Evolutionary conservation across 306 rosid species (phyloP), one percentile per base, ranked within the genome.

Genomic region (Prunus salicina): DNA sequence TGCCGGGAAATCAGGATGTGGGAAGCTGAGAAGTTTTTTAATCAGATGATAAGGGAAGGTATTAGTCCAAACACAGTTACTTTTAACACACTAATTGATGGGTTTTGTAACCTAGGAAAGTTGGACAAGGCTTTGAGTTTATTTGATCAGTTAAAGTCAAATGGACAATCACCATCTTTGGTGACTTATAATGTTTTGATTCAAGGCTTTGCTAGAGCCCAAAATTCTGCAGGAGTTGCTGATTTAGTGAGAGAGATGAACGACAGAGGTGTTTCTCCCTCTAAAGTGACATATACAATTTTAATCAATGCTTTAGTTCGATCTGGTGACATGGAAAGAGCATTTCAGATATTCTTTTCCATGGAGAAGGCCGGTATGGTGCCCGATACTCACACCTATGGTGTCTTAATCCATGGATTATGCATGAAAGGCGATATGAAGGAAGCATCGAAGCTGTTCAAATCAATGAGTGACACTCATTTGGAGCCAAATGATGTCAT

Each of bases 201-300:
- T 67, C 83, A 79, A 28, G 97, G 96, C 8, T 87, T 82, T 56
- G 81, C 88, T 1, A 84, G 71, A 82, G 76, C 73, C 64, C 85
- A 82, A 57, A 82, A 93, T 85, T 76, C 89, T 45, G 76, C 41
- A 2, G 81, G 64, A 68, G 88, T 88, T 73, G 80, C 82, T 46
- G 78, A 83, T 55, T 67, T 91, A 64, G 83, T 86, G 47, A 84
- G 85, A 80, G 96, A 91, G 83, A 93, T 93, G 98, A 87, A 89
- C 52, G 88, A 80, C 55, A 84, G 96, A 64, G 45, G 81, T 5
- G 45, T 91, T 78, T 70, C 88, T 83, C 97, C 92, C 70, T 83
- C 91, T 12, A 75, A 83, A 83, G 96, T 91, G 80, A 89, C 97
- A 49, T 93, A 87, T 67, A 91, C 97, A 8, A 91, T 85, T 73